Evolutionary conservation across 345 rosid species (phyloP).

Genomic region (Sisymbrium irio): DNA sequence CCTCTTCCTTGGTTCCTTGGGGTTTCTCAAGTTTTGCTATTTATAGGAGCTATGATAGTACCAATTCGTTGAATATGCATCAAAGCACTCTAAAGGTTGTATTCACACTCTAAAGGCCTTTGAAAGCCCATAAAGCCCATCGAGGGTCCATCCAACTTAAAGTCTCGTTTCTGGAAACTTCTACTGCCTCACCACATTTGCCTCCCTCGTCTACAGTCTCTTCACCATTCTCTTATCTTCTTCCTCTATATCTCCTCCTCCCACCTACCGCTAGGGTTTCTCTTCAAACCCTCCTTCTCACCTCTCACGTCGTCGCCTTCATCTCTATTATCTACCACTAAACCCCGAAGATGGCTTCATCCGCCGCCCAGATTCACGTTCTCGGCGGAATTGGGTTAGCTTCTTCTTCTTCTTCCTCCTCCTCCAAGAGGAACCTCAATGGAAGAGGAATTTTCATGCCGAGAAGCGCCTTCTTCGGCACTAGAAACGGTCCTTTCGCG

Average conservation of each 20-base stretch:
- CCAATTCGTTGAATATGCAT: no score
- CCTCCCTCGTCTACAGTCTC: background rate
- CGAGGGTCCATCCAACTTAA: background rate
- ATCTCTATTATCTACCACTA: background rate
- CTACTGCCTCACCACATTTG: background rate
- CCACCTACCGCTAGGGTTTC: background rate
- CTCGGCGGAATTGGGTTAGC: slow-evolving; percentile 52
- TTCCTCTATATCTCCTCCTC: slow-evolving; percentile 6
- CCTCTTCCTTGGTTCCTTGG: background rate
- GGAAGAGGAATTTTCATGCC: slow-evolving; percentile 15
- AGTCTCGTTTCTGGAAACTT: slow-evolving; percentile 19
- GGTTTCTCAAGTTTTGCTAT: no score
- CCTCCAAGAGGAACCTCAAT: slow-evolving; percentile 20
- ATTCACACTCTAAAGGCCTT: background rate
- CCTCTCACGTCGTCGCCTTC: background rate
- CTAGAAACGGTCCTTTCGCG: slow-evolving; percentile 29
- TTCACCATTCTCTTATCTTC: slow-evolving; percentile 31
- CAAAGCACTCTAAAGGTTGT: no score
- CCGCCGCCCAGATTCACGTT: slow-evolving; percentile 71
- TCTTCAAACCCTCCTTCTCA: background rate
- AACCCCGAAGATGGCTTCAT: slow-evolving; percentile 55
- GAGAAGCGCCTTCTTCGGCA: slow-evolving; percentile 60
- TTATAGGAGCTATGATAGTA: no score
- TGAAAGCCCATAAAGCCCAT: slow-evolving; percentile 26
- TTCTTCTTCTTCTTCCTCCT: slow-evolving; percentile 29